Evolutionary conservation across 257 asterid genomes (phyloP).

Genomic region (Przewalskia tangutica): DNA sequence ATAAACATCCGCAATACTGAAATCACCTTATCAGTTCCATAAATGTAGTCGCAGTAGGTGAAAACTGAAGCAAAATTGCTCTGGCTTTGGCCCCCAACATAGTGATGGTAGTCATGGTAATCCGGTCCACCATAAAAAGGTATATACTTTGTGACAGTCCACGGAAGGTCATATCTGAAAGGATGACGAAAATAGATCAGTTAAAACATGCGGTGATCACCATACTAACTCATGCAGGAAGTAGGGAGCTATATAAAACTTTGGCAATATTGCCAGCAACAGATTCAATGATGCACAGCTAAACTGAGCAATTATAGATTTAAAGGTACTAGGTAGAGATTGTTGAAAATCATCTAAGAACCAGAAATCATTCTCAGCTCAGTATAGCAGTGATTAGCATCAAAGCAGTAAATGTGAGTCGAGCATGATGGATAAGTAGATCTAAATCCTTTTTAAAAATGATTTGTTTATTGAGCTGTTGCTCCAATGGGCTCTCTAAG

Average conservation of each 20-base stretch:
- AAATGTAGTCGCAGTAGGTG: constrained; percentile 90
- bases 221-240: neutral
- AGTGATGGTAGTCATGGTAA: constrained; percentile 97
- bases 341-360: neutral
- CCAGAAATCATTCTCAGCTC: neutral
- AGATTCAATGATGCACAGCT: neutral
- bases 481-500: neutral
- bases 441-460: neutral
- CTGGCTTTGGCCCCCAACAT: constrained; percentile 94
- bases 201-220: neutral
- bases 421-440: neutral
- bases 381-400: neutral
- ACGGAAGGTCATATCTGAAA: constrained; percentile 82
- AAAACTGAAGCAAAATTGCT: constrained; percentile 98
- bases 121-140: constrained; percentile 98
- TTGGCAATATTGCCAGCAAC: neutral
- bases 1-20: neutral
- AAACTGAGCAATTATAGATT: neutral
- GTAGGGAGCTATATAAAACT: neutral
- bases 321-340: neutral
- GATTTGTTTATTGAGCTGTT: neutral
- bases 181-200: neutral
- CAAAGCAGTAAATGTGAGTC: neutral
- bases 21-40: constrained; percentile 95
- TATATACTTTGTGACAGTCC: constrained; percentile 82